These are phyloP conservation scores for Neonothopanus nambi DNA, from an alignment of 1,284 basidiomycete genomes.

Conservation along the genomic window DNA sequence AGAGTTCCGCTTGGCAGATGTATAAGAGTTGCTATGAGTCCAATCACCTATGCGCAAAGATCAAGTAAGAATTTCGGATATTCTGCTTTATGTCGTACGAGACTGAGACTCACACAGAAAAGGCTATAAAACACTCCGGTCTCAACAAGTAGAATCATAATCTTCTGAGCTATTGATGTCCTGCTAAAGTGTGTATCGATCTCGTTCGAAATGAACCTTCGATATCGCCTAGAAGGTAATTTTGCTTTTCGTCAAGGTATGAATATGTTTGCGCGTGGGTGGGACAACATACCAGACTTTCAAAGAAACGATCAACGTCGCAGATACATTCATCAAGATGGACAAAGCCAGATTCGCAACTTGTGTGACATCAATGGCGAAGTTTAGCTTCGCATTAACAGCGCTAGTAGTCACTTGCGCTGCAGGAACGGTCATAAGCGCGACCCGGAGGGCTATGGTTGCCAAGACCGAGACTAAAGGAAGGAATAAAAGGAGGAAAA, in stretches of 20 bases:
- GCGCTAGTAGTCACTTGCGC: background rate
- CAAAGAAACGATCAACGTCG: constrained; percentile 20
- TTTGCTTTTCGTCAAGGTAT: background rate
- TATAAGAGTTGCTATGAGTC: constrained; percentile 16
- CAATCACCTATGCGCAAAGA: constrained; percentile 16
- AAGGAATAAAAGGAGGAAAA: background rate
- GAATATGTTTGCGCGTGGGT: no score
- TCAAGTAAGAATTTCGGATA: background rate
- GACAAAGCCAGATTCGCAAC: constrained; percentile 17
- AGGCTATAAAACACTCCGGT: constrained; percentile 24
- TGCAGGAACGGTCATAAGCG: background rate
- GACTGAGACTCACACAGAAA: constrained; percentile 16
- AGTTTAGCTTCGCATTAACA: background rate
- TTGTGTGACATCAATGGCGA: constrained; percentile 17
- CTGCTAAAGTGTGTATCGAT: constrained; percentile 6
- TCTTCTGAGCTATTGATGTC: constrained; percentile 11
- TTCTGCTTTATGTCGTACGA: background rate
- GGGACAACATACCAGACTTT: constrained; percentile 19
- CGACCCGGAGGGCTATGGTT: constrained; percentile 20
- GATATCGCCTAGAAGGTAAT: constrained; percentile 4
- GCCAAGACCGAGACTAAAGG: constrained; percentile 17
- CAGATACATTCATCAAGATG: constrained; percentile 20
- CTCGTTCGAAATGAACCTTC: constrained; percentile 3
- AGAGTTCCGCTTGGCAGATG: constrained; percentile 20
- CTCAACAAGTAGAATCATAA: constrained; percentile 23